These are phyloP conservation scores for Camelina sativa DNA, from an alignment of 345 rosid genomes.

Conservation along the genomic window DNA sequence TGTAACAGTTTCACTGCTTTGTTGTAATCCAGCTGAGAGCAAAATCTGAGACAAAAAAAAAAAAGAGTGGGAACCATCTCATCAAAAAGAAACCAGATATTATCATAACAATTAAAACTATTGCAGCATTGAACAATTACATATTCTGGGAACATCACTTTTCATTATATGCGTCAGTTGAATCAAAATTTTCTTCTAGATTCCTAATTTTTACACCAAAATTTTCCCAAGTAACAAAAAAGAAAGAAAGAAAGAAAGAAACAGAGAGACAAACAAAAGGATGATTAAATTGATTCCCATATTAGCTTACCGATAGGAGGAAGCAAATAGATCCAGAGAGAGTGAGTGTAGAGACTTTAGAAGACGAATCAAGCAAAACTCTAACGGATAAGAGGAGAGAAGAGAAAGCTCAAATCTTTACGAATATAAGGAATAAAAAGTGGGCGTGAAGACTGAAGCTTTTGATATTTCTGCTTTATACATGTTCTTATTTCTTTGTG, in stretches of 20 bases:
- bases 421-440: constrained; percentile 4
- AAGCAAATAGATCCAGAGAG: constrained; percentile 36
- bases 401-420: not conserved
- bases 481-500: not conserved
- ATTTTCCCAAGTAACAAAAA: not conserved
- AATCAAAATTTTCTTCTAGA: not conserved
- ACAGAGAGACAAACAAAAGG: not conserved
- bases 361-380: constrained; percentile 13
- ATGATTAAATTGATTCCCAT: not conserved
- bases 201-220: not conserved
- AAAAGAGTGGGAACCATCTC: not conserved
- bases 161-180: not conserved
- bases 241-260: not conserved
- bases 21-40: constrained; percentile 9
- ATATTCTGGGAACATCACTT: not conserved
- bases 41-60: constrained; percentile 5
- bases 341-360: constrained; percentile 7
- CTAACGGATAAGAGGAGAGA: constrained; percentile 23
- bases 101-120: not conserved
- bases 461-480: constrained; percentile 28
- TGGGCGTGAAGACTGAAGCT: constrained; percentile 25
- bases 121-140: constrained; percentile 6
- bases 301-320: constrained; percentile 33
- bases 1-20: constrained; percentile 10
- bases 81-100: not conserved